Percentiles rank a stretch among this genome's conserved stretches.
phyloP scores from a whole-genome alignment of 768 basidiomycete genomes.

The Gautieria morchelliformis region DNA sequence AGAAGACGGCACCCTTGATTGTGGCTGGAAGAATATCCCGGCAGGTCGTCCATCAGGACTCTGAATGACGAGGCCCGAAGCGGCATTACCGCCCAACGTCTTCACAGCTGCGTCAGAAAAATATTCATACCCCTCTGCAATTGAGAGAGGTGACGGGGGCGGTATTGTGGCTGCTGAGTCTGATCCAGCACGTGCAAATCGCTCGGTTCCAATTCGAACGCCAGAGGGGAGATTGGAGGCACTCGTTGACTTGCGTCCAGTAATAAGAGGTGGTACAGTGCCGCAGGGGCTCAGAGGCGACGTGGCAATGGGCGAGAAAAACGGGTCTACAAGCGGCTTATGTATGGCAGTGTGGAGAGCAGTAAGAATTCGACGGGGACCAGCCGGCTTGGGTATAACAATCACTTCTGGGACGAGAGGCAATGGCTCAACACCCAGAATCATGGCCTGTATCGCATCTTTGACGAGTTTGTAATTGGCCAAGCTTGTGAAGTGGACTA shows the following conservation, averaged over 20 bases:
- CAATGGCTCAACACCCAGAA: conserved; percentile 37
- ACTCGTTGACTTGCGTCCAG: conserved; percentile 37
- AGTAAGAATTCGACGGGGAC: conserved; percentile 87
- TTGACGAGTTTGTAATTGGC: conserved; percentile 82
- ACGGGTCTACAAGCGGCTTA: conserved; percentile 81
- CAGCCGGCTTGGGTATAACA: conserved; percentile 95
- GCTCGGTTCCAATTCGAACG: conserved; percentile 51
- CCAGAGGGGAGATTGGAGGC: conserved; percentile 32
- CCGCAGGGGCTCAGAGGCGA: conserved; percentile 71
- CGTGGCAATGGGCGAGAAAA: conserved; percentile 91
- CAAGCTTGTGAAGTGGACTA: conserved; percentile 88
- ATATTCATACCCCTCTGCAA: conserved; percentile 68
- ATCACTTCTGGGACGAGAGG: conserved; percentile 75
- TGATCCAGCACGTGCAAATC: conserved; percentile 47
- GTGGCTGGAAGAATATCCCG: conserved; percentile 94
- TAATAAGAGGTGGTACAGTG: conserved; percentile 34
- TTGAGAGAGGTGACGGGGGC: conserved; percentile 64
- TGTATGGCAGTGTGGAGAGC: conserved; percentile 85
- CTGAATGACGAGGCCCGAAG: conserved; percentile 83
- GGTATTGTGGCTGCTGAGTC: conserved; percentile 29
- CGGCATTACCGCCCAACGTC: conserved; percentile 64
- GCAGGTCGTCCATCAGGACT: conserved; percentile 88
- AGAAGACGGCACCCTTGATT: conserved; percentile 8
- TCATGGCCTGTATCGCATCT: conserved; percentile 68
- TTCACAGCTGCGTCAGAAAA: conserved; percentile 49